Evolutionary conservation across 2,329 filamentous ascomycete species (phyloP).

Genomic region (Cladophialophora yegresii): DNA sequence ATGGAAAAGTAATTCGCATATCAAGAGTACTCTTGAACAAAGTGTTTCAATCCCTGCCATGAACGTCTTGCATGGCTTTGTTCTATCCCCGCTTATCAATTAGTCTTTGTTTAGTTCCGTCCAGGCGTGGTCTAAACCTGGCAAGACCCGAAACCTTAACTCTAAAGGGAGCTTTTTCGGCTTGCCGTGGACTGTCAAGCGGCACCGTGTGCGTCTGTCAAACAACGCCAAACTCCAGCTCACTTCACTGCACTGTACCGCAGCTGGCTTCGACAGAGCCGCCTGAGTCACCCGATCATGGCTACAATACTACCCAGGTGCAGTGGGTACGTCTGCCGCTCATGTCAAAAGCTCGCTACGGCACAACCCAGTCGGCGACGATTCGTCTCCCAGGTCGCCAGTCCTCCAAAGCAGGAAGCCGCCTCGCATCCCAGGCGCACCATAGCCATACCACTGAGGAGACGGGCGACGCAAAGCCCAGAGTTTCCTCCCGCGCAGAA

Average conservation of each 20-base stretch:
- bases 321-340: conserved; percentile 28
- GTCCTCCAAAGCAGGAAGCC: conserved; percentile 13
- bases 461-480: background rate
- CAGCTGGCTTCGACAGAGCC: background rate
- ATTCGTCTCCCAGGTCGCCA: conserved; percentile 17
- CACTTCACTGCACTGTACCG: background rate
- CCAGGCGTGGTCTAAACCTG: background rate
- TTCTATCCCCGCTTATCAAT: background rate
- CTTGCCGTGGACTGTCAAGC: background rate
- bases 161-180: background rate
- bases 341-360: conserved; percentile 25
- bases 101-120: background rate
- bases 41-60: background rate
- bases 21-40: background rate
- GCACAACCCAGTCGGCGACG: conserved; percentile 17
- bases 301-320: conserved; percentile 25
- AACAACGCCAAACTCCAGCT: background rate
- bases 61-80: background rate
- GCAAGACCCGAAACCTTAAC: background rate
- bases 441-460: conserved; percentile 5
- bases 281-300: conserved; percentile 14
- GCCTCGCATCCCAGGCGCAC: background rate
- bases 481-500: conserved; percentile 1
- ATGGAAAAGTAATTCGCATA: background rate
- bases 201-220: background rate